Conservation (phyloP, 345 rosid genomes). For the Xanthoceras sorbifolium region DNA sequence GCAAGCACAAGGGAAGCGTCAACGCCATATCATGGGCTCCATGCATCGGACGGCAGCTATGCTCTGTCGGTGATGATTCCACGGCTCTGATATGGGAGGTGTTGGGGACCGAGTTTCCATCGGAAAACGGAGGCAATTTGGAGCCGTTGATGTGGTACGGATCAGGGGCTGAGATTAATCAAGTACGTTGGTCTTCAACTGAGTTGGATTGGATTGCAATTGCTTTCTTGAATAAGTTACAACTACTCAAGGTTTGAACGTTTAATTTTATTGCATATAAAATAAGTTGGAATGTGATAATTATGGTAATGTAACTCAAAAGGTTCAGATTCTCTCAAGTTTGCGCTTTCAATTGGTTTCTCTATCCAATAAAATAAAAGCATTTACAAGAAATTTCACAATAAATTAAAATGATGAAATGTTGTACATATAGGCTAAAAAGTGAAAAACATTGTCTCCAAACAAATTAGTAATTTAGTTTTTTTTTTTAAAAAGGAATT, state of each 20-base stretch:
- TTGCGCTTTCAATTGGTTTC: no score
- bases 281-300: not conserved
- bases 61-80: slow-evolving; percentile 59
- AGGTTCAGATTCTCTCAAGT: no score
- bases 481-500: no score
- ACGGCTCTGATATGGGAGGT: slow-evolving; percentile 56
- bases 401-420: no score
- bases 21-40: slow-evolving; percentile 60
- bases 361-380: no score
- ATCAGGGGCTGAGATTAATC: slow-evolving; percentile 49
- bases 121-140: slow-evolving; percentile 13
- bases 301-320: not conserved
- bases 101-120: not conserved
- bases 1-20: slow-evolving; percentile 46
- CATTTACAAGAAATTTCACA: no score
- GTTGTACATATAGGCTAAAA: no score
- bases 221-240: slow-evolving; percentile 39
- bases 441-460: no score
- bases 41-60: slow-evolving; percentile 35
- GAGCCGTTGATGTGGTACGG: slow-evolving; percentile 59
- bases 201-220: slow-evolving; percentile 53
- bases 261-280: not conserved
- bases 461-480: no score
- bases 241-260: slow-evolving; percentile 43
- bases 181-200: slow-evolving; percentile 49